Base-by-base conservation (phyloP, 805 yeast genomes). In the Pichia thaimueangensis region DNA sequence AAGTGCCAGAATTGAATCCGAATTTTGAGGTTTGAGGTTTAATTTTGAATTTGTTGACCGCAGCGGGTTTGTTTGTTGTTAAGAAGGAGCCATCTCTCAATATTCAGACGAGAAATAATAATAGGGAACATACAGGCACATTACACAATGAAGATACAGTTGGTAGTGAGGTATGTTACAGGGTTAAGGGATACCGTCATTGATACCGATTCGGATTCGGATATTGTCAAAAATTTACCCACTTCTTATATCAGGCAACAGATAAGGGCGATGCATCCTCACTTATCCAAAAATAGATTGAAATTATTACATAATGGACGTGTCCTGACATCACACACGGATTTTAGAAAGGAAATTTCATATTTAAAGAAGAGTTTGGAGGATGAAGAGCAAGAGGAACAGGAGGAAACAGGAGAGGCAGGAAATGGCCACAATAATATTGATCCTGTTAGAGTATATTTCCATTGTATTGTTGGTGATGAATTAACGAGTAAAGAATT, bases 391-490 rank as follows among this genome's bases (percentile, higher is more conserved):
- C 54, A 45, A 11, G 49, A 46, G 22, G 50, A 39, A 12, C n/a
- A 33, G 15, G 59, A 55, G 7, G 52, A 49, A 3, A 36, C 37
- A 22, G 29, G 11, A 6, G n/a, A n/a, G n/a, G n/a, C n/a, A n/a
- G n/a, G n/a, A n/a, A n/a, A n/a, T n/a, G n/a, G n/a, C n/a, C n/a
- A n/a, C n/a, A n/a, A n/a, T n/a, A n/a, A 21, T 10, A 19, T 2
- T 9, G 17, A 32, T 7, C 55, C 59, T 1, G 37, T 64, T 9
- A 63, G 63, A 35, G 64, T 82, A n/a, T 85, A 80, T 54, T 69
- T 87, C 4, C 95, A 86, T 57, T 86, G 95, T 63, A 73, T 86
- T 5, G 70, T 86, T 12, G 95, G 96, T 6, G 87, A 77, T 27
- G 71, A 68, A 12, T 55, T 84, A 31, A 65, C 76, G 0, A 56